Evolutionary conservation across 805 yeast species (phyloP), one percentile per base, ranked within the genome.

Genomic region (Metschnikowia similis): DNA sequence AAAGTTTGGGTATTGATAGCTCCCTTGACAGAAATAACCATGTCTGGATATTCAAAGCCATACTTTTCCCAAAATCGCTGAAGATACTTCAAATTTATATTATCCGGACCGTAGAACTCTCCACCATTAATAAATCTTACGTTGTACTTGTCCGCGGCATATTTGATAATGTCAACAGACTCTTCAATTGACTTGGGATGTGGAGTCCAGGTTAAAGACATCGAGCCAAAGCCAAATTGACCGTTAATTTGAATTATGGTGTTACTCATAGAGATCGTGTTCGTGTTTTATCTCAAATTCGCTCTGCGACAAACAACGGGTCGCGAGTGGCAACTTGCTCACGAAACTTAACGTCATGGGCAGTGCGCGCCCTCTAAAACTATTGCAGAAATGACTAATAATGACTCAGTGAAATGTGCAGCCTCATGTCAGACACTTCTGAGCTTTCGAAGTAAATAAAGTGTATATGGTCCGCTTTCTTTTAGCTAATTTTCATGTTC

Each of bases 201-300:
- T 0, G 84, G 79, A 36, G 76, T 74, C 88, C 87, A 82, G 1
- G 96, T 87, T 64, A 87, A 74, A 49, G 85, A 80, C 96, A 90
- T 88, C 54, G 89, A 75, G 41, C 97, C 96, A 56, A 79, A 82
- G 40, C 96, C 96, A 48, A 71, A 69, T 32, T 57, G 57, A 32
- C 71, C 72, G 11, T 57, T 51, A 21, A 62, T 48, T 6, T 38
- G 34, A 30, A 60, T 48, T 47, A 43, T 47, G 29, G 26, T 16
- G 37, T 32, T 10, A 41, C 30, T 41, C 45, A 41, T 41, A 11
- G 5, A 5, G 7, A 16, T 29, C n/a, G 16, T 38, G 30, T 13
- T n/a, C 17, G 21, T n/a, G 11, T 11, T 21, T 26, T 21, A 8
- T 8, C 11, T 36, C 14, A 16, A 21, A 6, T 7, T 9, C 14